These are phyloP conservation scores for Stagonosporopsis cucurbitacearum DNA, from an alignment of 2,329 filamentous ascomycete species.

Conservation along the genomic window DNA sequence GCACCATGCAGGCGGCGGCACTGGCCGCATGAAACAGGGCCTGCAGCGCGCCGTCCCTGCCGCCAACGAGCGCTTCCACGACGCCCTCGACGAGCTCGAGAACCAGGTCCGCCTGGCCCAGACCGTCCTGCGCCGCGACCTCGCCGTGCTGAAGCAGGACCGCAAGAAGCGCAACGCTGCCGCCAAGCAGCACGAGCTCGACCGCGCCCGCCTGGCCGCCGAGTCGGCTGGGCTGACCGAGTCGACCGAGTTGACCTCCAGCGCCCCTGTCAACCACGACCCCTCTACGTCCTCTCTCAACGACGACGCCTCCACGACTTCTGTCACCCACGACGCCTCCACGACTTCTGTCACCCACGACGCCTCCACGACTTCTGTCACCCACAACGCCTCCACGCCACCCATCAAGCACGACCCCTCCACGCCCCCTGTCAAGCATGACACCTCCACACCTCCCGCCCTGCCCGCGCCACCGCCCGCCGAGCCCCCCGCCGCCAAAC, in stretches of 20 bases:
- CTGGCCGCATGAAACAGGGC: conserved; percentile 39
- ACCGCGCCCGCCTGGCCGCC: conserved; percentile 41
- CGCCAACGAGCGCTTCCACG: conserved; percentile 55
- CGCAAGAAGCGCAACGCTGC: conserved; percentile 47
- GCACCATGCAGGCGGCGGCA: conserved; percentile 40
- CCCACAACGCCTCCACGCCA: no score
- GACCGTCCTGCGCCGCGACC: conserved; percentile 45
- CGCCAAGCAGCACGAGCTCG: conserved; percentile 39
- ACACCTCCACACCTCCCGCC: conserved; percentile 20
- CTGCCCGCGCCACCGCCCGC: conserved; percentile 6
- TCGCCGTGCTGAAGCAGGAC: conserved; percentile 45
- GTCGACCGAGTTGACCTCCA: conserved; percentile 34
- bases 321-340: conserved; percentile 6
- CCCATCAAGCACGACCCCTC: conserved; percentile 23
- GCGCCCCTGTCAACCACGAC: conserved; percentile 9
- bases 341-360: conserved; percentile 26
- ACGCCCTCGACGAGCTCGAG: conserved; percentile 60
- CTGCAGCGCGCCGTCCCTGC: conserved; percentile 50
- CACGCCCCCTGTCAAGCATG: conserved; percentile 24
- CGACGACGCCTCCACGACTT: conserved; percentile 23
- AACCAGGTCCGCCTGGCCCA: conserved; percentile 51
- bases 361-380: conserved; percentile 16
- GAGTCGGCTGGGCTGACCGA: no score
- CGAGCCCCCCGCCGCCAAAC: conserved; percentile 12
- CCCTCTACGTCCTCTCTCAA: no score